Evolutionary conservation across 345 rosid species (phyloP).

Genomic region (Nasturtium officinale): DNA sequence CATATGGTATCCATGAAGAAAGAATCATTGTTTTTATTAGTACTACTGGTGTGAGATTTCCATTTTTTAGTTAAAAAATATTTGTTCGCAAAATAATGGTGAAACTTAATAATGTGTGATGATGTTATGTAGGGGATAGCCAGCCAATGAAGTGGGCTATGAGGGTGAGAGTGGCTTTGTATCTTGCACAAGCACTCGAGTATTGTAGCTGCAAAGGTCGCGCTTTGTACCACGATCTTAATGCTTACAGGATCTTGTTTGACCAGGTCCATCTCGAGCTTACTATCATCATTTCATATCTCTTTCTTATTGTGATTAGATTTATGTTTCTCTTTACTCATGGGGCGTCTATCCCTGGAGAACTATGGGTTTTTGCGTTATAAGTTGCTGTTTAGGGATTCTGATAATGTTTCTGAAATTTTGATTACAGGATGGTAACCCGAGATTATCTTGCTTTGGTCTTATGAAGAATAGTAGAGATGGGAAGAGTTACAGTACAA

Average conservation of each 20-base stretch:
- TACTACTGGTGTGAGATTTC: slow-evolving; percentile 17
- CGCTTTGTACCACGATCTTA: slow-evolving; percentile 82
- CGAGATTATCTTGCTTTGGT: slow-evolving; percentile 84
- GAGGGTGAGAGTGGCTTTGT: slow-evolving; percentile 85
- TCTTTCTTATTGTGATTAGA: neutral
- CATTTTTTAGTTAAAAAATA: neutral
- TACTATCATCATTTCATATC: slow-evolving; percentile 1
- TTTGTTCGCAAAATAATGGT: neutral
- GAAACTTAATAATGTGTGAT: slow-evolving; percentile 15
- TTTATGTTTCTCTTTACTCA: neutral
- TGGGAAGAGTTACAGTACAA: slow-evolving; percentile 90
- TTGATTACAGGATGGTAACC: slow-evolving; percentile 67
- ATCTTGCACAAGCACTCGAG: slow-evolving; percentile 79
- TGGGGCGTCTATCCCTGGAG: neutral
- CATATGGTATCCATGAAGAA: neutral
- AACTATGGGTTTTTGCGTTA: neutral
- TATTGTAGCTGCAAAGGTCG: slow-evolving; percentile 80
- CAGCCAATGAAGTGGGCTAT: slow-evolving; percentile 91
- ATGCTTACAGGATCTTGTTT: slow-evolving; percentile 80
- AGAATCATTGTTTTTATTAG: neutral
- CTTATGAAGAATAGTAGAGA: slow-evolving; percentile 93
- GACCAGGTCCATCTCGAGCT: slow-evolving; percentile 56
- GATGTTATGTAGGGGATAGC: slow-evolving; percentile 64
- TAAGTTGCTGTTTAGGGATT: slow-evolving; percentile 4
- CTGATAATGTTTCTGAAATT: slow-evolving; percentile 18